Evolutionary conservation across 192 early-diverging fungal genomes (phyloP).

Genomic region (Rhizoclosmatium sp.): DNA sequence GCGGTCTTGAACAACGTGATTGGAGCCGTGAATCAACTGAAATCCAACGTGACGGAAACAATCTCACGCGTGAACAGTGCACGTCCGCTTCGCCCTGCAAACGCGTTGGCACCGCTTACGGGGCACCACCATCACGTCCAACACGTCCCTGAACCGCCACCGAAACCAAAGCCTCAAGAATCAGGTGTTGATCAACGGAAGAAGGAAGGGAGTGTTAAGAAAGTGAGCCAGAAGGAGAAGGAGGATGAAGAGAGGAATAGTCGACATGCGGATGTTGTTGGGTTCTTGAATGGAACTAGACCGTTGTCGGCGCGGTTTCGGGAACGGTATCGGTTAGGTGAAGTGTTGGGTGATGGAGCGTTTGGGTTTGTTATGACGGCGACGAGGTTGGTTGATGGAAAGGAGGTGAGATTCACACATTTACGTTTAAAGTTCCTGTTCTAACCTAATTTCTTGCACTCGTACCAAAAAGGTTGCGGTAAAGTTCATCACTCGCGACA

Average conservation of each 20-base stretch:
- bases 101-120: neutral
- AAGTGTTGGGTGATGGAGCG: conserved; percentile 59
- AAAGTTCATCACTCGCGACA: conserved; percentile 55
- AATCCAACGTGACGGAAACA: neutral
- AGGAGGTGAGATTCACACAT: conserved; percentile 29
- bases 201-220: neutral
- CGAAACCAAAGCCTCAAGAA: neutral
- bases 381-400: conserved; percentile 23
- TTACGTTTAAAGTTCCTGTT: neutral
- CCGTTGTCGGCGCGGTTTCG: conserved; percentile 28
- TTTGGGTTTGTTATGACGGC: conserved; percentile 63
- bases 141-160: neutral
- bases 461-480: conserved; percentile 58
- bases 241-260: conserved; percentile 27
- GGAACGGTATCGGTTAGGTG: conserved; percentile 39
- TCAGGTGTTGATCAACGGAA: neutral
- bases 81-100: neutral
- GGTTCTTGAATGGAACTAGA: conserved; percentile 44
- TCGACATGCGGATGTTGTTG: conserved; percentile 41
- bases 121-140: neutral
- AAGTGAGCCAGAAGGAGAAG: neutral
- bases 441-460: neutral
- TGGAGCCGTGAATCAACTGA: too few relatives aligned
- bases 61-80: neutral
- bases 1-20: too few relatives aligned